Evolutionary conservation across 169 alveolate genomes (phyloP).

Genomic region (Eimeria tenella): DNA sequence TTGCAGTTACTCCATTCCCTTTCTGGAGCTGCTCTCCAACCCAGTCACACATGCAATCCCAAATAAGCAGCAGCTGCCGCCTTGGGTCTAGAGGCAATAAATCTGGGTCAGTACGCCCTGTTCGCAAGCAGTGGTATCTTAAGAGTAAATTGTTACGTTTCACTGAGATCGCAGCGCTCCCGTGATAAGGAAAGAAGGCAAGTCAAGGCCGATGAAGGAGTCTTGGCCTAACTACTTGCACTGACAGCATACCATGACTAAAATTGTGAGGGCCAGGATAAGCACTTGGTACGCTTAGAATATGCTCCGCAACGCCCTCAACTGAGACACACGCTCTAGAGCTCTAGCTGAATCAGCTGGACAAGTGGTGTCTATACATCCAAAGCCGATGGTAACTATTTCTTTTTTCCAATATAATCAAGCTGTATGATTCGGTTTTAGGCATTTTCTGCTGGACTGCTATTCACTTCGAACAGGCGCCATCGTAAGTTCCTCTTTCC

Average conservation of each 20-base stretch:
- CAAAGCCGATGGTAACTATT: too few species aligned
- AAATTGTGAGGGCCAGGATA: constrained; percentile 88
- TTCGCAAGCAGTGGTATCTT: constrained; percentile 2
- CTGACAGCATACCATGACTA: constrained; percentile 76
- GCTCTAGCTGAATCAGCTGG: background rate
- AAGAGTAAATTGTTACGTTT: too few species aligned
- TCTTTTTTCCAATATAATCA: background rate
- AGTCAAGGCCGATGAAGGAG: too few species aligned
- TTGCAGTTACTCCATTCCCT: constrained; percentile 87
- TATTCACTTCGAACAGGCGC: constrained; percentile 52
- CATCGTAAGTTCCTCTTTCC: background rate
- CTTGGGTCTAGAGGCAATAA: constrained; percentile 82
- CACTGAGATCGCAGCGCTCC: too few species aligned
- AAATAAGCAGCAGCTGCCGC: constrained; percentile 86
- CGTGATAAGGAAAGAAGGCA: too few species aligned
- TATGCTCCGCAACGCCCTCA: constrained; percentile 76
- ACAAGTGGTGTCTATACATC: background rate
- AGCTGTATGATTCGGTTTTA: background rate
- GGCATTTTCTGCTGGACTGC: background rate
- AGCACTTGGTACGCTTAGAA: constrained; percentile 81
- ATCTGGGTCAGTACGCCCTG: constrained; percentile 65
- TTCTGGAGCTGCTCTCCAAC: constrained; percentile 84
- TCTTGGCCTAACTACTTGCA: too few species aligned
- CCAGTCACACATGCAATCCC: constrained; percentile 88
- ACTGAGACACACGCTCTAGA: constrained; percentile 46